Base-by-base conservation (phyloP, 768 basidiomycete species). In the Suillus brevipes region DNA sequence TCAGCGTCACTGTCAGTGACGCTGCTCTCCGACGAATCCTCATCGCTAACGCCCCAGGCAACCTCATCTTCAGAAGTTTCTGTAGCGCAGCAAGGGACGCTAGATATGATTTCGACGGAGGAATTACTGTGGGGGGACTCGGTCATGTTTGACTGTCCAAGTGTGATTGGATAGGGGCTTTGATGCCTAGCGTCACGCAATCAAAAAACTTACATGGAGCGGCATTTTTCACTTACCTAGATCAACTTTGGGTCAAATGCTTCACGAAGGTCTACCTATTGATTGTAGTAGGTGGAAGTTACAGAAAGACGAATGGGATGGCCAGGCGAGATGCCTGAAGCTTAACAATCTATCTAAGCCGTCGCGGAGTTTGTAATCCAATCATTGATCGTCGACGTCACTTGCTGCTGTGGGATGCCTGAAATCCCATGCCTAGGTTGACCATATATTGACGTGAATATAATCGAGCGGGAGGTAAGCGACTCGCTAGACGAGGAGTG, bases 1-100 rank as follows among this genome's bases (percentile, higher is more conserved):
- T 77, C 75, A 2, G 14, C 63, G 52, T 52, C 71, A 4, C 52
- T 53, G 52, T 31, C 52, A 4, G 52, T 53, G 4, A 53, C 65
- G 38, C 68, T 61, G 18, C 57, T 58, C n/a, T 60, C 62, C n/a
- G 62, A 62, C 2, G 49, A 62, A 18, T n/a, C 60, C 16, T 62
- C 53, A 9, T 25, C 25, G 56, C 57, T 62, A 9, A 40, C 23
- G 23, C 57, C 16, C 75, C 73, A 75, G 8, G 69, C 45, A 18
- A 72, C 61, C 34, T 72, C 68, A 58, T 77, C 75, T 16, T 70
- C 71, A 56, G 64, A 58, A 18, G 34, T 20, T n/a, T 38, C 62
- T 25, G 62, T 59, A 52, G 49, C 62, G 1, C 55, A 60, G 14
- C 57, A 58, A 2, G 62, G 28, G 13, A 37, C 20, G 18, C 31